Base-by-base conservation (phyloP, 495 filamentous ascomycete species). In the Lichina pygmaea region DNA sequence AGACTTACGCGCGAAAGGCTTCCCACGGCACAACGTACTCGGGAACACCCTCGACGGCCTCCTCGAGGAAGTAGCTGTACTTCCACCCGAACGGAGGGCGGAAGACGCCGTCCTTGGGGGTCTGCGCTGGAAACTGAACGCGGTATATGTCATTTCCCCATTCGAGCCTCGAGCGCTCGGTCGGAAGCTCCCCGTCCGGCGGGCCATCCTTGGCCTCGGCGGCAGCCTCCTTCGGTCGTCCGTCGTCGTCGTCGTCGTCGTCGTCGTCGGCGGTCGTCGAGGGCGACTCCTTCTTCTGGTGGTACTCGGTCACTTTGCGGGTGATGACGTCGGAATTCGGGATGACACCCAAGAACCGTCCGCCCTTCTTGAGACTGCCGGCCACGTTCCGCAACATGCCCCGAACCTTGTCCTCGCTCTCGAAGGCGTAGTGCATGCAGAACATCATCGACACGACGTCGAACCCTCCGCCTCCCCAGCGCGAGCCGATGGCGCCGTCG, bases 1-100 rank as follows among this genome's bases (percentile, higher is more conserved):
- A 24, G 24, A 59, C 67, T 54, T 53, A 71, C 61, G 69, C 85
- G 60, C 89, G 81, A 60, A 97, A 94, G 2, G 82, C 85, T 55
- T 91, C 84, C 91, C 91, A 97, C 0, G 89, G 89, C 7, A 97
- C 91, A 8, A 97, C 86, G 58, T 93, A 97, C 61, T 97, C 89
- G 24, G 89, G 89, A 8, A 93, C 78, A 51, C 86, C 83, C 57
- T 93, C 85, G 15, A 97, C 89, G 1, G 89, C 91, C 57, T 97
- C 89, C 53, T 86, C 72, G 53, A 97, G 73, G 54, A 83, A 86
- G 65, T 91, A 97, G 55, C 72, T 91, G 58, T 97, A 97, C 55
- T 82, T 86, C 86, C 89, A 94, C 31, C 91, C 91, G 55, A 85
- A 97, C 0, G 85, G 82, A 3, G 91, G 91, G 2, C 89, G 75